Conservation (phyloP, 768 basidiomycete genomes). For the Cyathus striatus region DNA sequence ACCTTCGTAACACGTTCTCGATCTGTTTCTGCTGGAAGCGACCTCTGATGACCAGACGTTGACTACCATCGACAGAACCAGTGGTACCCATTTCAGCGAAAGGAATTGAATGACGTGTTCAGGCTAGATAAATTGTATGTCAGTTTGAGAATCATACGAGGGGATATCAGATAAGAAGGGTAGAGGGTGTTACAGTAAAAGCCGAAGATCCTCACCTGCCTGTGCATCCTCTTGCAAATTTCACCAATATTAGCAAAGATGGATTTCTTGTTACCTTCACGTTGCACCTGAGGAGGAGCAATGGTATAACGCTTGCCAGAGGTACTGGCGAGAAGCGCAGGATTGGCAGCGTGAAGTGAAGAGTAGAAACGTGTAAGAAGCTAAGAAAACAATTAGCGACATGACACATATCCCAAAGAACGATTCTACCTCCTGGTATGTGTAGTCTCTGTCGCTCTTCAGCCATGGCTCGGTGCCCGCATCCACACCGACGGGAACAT, state of each 20-base stretch:
- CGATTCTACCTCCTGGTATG: conserved; percentile 89
- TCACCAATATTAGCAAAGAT: conserved; percentile 96
- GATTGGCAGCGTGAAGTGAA: conserved; percentile 90
- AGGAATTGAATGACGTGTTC: conserved; percentile 97
- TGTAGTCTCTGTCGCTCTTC: conserved; percentile 89
- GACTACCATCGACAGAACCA: conserved; percentile 89
- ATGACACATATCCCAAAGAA: not conserved
- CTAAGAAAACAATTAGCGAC: conserved; percentile 30
- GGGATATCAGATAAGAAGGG: too few relatives aligned
- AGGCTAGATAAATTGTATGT: conserved; percentile 44
- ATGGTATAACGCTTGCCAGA: conserved; percentile 95
- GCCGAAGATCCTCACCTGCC: conserved; percentile 57
- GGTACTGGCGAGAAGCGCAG: conserved; percentile 75
- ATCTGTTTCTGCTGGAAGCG: conserved; percentile 98
- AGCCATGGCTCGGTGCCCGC: conserved; percentile 87
- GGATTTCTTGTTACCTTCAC: conserved; percentile 96
- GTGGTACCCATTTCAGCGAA: conserved; percentile 99
- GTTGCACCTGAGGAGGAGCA: conserved; percentile 88
- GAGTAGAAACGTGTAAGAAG: conserved; percentile 91
- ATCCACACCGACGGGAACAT: conserved; percentile 58
- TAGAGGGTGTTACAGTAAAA: too few relatives aligned
- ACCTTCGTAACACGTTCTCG: conserved; percentile 92
- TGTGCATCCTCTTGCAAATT: conserved; percentile 98
- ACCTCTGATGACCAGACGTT: conserved; percentile 93
- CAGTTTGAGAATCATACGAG: too few relatives aligned